phyloP scores from a whole-genome alignment of 176 grass and related monocot species.

The Rhynchospora pubera region DNA sequence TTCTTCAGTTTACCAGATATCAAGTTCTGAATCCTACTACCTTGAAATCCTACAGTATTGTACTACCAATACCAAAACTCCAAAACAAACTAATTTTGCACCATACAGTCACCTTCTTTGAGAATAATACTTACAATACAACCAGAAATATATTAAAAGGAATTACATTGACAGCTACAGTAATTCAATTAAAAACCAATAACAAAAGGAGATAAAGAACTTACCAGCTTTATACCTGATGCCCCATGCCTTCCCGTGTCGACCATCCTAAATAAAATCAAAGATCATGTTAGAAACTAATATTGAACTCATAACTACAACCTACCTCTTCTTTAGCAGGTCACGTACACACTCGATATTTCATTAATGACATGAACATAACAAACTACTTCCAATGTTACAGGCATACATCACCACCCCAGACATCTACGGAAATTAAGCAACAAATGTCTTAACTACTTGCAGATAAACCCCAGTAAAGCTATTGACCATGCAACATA shows the following conservation, averaged over 20 bases:
- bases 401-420: no score
- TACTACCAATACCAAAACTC: background rate
- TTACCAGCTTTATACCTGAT: slow-evolving; percentile 79
- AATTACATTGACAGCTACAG: background rate
- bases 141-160: background rate
- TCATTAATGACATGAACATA: background rate
- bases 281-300: background rate
- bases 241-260: slow-evolving; percentile 90
- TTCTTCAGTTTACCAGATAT: background rate
- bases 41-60: background rate
- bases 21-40: background rate
- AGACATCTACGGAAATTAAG: no score
- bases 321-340: no score
- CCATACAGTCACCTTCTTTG: background rate
- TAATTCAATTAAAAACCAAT: background rate
- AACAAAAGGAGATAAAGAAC: background rate
- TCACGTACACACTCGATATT: background rate
- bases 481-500: no score
- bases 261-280: slow-evolving; percentile 46
- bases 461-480: no score
- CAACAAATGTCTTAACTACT: no score
- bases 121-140: background rate
- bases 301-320: background rate
- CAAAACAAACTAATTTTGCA: background rate
- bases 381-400: background rate